These are phyloP conservation scores for Phytophthora meadii DNA, from an alignment of 352 stramenopile genomes.

Conservation along the genomic window DNA sequence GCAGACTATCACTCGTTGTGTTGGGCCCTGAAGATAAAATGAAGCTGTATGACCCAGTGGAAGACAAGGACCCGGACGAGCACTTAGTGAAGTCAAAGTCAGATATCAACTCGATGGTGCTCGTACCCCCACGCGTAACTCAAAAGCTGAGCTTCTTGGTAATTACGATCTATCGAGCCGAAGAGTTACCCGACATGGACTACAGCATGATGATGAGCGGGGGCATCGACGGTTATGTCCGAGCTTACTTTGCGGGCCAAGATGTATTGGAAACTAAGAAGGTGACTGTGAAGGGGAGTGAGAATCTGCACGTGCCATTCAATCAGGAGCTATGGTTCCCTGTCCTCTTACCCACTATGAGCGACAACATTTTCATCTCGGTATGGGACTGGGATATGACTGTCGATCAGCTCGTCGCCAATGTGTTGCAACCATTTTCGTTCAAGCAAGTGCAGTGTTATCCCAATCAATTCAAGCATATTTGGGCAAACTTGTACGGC, in stretches of 20 bases:
- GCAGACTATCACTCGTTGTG: conserved; percentile 85
- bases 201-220: conserved; percentile 63
- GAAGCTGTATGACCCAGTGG: conserved; percentile 58
- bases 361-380: conserved; percentile 83
- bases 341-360: conserved; percentile 82
- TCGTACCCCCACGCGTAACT: conserved; percentile 80
- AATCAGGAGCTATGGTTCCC: conserved; percentile 91
- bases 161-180: conserved; percentile 74
- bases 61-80: conserved; percentile 52
- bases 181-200: conserved; percentile 90
- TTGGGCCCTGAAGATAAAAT: conserved; percentile 87
- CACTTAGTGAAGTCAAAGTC: conserved; percentile 51
- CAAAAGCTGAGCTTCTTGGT: conserved; percentile 82
- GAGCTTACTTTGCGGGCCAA: conserved; percentile 79
- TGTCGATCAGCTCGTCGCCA: conserved; percentile 76
- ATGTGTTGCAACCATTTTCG: conserved; percentile 66
- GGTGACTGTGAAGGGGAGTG: conserved; percentile 68
- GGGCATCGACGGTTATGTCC: conserved; percentile 87
- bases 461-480: conserved; percentile 55
- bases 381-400: conserved; percentile 86
- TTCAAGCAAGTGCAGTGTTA: conserved; percentile 79
- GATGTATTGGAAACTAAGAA: conserved; percentile 74
- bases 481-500: conserved; percentile 89
- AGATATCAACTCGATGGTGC: conserved; percentile 82
- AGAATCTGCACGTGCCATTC: conserved; percentile 53